A percentile compares a stretch with the other conserved stretches of the same genome.
Conservation (phyloP, 805 yeast species). For the Starmera caribaea region DNA sequence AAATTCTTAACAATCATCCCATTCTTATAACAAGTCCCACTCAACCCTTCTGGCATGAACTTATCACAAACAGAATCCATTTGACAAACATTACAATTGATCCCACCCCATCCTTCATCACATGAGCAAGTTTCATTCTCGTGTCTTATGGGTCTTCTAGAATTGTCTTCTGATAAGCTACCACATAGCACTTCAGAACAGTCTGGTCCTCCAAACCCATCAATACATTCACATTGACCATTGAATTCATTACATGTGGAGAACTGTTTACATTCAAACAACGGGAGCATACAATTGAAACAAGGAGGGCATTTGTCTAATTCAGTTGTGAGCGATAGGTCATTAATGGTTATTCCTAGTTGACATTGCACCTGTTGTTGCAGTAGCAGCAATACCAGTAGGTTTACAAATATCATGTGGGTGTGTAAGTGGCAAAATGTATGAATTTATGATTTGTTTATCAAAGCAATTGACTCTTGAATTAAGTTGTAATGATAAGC, state of each 20-base stretch:
- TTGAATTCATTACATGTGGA: slow-evolving; percentile 81
- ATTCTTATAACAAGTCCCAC: slow-evolving; percentile 82
- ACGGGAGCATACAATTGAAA: slow-evolving; percentile 90
- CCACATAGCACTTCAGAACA: slow-evolving; percentile 89
- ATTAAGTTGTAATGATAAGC: too few relatives aligned
- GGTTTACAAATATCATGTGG: too few relatives aligned
- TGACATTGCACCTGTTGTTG: too few relatives aligned
- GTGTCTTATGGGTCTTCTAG: slow-evolving; percentile 50
- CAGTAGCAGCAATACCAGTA: too few relatives aligned
- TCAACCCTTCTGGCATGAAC: slow-evolving; percentile 76
- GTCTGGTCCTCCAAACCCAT: slow-evolving; percentile 91
- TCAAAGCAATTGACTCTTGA: too few relatives aligned
- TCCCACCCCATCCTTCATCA: slow-evolving; percentile 84
- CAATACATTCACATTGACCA: slow-evolving; percentile 87
- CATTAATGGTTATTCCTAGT: too few relatives aligned
- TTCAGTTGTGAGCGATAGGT: too few relatives aligned
- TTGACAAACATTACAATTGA: slow-evolving; percentile 84
- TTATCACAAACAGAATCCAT: slow-evolving; percentile 69
- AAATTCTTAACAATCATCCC: slow-evolving; percentile 76
- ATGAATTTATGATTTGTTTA: too few relatives aligned
- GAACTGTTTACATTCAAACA: slow-evolving; percentile 83
- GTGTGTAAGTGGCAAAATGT: too few relatives aligned
- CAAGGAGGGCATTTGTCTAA: slow-evolving; percentile 77
- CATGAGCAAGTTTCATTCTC: slow-evolving; percentile 51
- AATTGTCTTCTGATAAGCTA: slow-evolving; percentile 51